phyloP scores from a whole-genome alignment of 768 basidiomycete species.

The Mycena indigotica region DNA sequence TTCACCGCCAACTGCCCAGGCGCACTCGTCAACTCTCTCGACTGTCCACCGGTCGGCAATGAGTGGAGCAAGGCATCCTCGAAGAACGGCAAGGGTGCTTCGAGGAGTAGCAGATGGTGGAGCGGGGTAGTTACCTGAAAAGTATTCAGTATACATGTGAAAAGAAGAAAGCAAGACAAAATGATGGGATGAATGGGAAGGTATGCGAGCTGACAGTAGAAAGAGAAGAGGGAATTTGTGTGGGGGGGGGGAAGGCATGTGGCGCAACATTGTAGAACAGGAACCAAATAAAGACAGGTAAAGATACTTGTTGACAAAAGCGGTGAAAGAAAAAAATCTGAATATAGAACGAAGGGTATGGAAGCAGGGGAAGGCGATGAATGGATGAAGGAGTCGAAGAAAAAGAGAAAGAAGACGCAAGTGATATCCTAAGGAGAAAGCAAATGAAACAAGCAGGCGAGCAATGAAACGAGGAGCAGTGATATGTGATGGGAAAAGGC shows the following conservation, averaged over 20 bases:
- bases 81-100: conserved; percentile 60
- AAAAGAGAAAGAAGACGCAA: no score
- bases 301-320: no score
- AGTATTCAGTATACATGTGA: background rate
- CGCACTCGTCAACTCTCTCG: conserved; percentile 73
- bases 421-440: no score
- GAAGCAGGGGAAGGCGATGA: no score
- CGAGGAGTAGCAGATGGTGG: conserved; percentile 51
- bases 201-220: background rate
- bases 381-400: conserved; percentile 1
- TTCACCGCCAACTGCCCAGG: conserved; percentile 77
- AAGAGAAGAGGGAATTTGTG: no score
- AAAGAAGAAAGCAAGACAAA: background rate
- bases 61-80: conserved; percentile 76
- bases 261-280: no score
- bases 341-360: no score
- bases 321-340: no score
- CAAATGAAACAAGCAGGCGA: no score
- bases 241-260: no score
- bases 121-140: conserved; percentile 62
- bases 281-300: no score
- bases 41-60: conserved; percentile 75
- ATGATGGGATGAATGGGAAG: background rate
- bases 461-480: conserved; percentile 10
- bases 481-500: background rate